Evolutionary conservation across 495 filamentous ascomycete genomes (phyloP).

Genomic region (Annulohypoxylon bovei): DNA sequence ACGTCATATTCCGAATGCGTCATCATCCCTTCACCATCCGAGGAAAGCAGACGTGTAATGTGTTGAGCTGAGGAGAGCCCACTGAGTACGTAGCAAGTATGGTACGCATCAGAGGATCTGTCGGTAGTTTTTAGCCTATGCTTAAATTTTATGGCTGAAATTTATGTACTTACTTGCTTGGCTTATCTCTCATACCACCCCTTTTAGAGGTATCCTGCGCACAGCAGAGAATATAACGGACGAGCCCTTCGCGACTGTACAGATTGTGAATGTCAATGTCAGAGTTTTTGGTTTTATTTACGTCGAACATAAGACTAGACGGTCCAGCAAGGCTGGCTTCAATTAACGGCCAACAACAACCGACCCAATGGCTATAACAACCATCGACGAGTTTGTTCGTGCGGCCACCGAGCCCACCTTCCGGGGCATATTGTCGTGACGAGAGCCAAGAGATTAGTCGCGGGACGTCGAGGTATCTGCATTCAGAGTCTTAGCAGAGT

Average conservation of each 20-base stretch:
- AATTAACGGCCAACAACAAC: constrained; percentile 89
- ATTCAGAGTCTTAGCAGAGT: constrained; percentile 19
- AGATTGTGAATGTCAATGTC: constrained; percentile 55
- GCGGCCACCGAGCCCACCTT: constrained; percentile 89
- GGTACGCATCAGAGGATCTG: constrained; percentile 86
- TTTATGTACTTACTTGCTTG: constrained; percentile 74
- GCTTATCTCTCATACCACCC: constrained; percentile 94
- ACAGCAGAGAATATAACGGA: constrained; percentile 87
- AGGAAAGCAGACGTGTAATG: constrained; percentile 69
- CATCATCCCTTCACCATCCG: constrained; percentile 53
- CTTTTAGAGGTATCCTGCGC: constrained; percentile 74
- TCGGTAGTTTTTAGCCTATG: constrained; percentile 34
- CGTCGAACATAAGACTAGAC: constrained; percentile 42
- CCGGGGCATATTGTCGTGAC: constrained; percentile 86
- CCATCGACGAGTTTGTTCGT: constrained; percentile 99
- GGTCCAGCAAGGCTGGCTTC: constrained; percentile 76
- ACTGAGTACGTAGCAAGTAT: constrained; percentile 88
- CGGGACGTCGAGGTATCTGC: constrained; percentile 80
- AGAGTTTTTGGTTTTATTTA: constrained; percentile 43
- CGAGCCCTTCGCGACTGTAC: constrained; percentile 85
- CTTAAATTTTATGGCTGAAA: constrained; percentile 26
- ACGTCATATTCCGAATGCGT: constrained; percentile 75
- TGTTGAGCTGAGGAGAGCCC: constrained; percentile 87
- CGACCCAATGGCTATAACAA: constrained; percentile 98
- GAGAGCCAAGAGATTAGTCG: constrained; percentile 86